Base-by-base conservation (phyloP, 164 flowering plant species). In the Macadamia integrifolia region DNA sequence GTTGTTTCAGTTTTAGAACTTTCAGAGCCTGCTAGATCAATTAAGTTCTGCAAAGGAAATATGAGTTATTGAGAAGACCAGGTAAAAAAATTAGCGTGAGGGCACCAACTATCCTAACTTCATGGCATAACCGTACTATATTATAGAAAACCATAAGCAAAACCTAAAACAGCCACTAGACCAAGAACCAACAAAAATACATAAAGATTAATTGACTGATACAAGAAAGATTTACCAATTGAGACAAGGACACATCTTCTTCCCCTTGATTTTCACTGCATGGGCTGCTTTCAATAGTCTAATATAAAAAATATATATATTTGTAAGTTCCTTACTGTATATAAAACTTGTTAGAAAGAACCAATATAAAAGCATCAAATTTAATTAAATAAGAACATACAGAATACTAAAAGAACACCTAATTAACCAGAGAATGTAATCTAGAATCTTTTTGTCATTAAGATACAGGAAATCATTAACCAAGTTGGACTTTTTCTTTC, bases 281-380 rank as follows among this genome's bases (percentile, higher is more conserved):
- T 35, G 95, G 83, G 74, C 96, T 86, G 88, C 96, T 91, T 77
- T 91, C 97, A 76, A 91, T 80, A 9, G 91, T 88, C 97, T 91
- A 87, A 46, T 9, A 75, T 29, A 35, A 67, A 17, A 66, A 55
- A 44, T 23, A 23, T 23, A 49, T 58, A 65, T 29, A 64, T n/a
- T 35, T 14, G 29, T 62, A 8, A 5, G 23, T 50, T 14, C 18
- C 40, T 23, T 55, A 46, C 9, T 31, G 0, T 42, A 44, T 63
- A 9, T 44, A 63, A 43, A 63, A 44, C 18, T 9, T n/a, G 30
- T 18, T 31, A 9, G 43, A n/a, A 23, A 6, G 15, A 46, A 29
- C 40, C 40, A 50, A 49, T 10, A 29, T 9, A 49, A 15, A 50
- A 66, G 9, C 29, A 66, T 9, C 8, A 52, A 35, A 32, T 5